Evolutionary conservation across 2,329 filamentous ascomycete genomes (phyloP).

Genomic region (Purpureocillium takamizusanense): DNA sequence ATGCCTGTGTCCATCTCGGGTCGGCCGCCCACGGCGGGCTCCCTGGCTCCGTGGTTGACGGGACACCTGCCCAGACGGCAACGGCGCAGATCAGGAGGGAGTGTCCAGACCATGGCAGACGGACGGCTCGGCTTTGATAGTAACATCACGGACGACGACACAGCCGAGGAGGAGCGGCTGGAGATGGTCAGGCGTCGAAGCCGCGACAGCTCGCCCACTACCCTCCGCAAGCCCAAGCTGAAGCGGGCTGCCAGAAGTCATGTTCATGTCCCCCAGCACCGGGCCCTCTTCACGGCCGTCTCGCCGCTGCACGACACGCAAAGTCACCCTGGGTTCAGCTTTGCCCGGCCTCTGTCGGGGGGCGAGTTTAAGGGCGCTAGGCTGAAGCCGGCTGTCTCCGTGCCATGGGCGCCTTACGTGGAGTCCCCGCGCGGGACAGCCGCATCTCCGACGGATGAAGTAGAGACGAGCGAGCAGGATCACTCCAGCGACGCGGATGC

Average conservation of each 20-base stretch:
- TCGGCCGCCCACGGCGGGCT: constrained; percentile 9
- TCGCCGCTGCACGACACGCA: no score
- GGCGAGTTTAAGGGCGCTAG: no score
- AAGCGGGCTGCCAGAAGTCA: constrained; percentile 32
- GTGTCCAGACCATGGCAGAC: constrained; percentile 29
- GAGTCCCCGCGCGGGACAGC: constrained; percentile 6
- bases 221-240: constrained; percentile 29
- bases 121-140: constrained; percentile 26
- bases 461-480: constrained; percentile 22
- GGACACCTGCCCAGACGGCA: constrained; percentile 24
- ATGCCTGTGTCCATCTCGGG: constrained; percentile 8
- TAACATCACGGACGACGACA: constrained; percentile 33
- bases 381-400: no score
- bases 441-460: constrained; percentile 17
- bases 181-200: constrained; percentile 28
- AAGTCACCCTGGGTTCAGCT: no score
- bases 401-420: background rate
- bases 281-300: background rate
- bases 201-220: constrained; percentile 13
- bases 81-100: constrained; percentile 42
- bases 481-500: constrained; percentile 21
- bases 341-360: no score
- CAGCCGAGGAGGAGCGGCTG: constrained; percentile 32
- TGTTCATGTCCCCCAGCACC: constrained; percentile 19
- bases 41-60: constrained; percentile 12